phyloP scores from a whole-genome alignment of 202 grass and related monocot species.

The Setaria italica region DNA sequence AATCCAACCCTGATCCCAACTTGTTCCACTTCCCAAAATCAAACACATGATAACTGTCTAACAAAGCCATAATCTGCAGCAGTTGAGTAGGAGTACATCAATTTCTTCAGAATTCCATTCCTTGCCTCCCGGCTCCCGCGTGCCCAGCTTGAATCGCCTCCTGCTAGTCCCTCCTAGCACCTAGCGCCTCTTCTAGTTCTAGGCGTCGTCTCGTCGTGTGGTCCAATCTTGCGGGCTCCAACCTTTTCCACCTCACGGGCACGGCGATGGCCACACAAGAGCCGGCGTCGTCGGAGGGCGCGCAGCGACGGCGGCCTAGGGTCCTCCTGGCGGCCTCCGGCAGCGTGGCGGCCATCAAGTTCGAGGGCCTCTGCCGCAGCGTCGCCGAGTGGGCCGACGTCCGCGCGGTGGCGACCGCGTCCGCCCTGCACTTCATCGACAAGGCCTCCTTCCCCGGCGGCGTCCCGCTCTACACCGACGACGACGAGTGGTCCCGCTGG shows the following conservation, averaged over 20 bases:
- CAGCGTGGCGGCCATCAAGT: slow-evolving; percentile 84
- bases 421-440: slow-evolving; percentile 76
- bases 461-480: slow-evolving; percentile 68
- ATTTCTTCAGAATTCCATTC: background rate
- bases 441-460: slow-evolving; percentile 40
- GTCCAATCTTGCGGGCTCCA: background rate
- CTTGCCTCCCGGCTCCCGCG: slow-evolving; percentile 6
- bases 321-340: slow-evolving; percentile 68
- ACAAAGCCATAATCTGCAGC: background rate
- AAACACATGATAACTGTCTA: too few species aligned
- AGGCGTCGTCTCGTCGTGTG: too few species aligned
- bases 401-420: slow-evolving; percentile 68
- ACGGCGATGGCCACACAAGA: background rate
- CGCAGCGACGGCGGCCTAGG: slow-evolving; percentile 42
- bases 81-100: background rate
- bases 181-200: background rate
- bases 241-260: background rate
- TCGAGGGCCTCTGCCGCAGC: slow-evolving; percentile 61
- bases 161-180: background rate
- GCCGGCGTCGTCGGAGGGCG: background rate
- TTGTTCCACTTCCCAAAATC: too few species aligned
- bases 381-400: slow-evolving; percentile 81
- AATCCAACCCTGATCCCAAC: too few species aligned
- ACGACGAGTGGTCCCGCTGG: slow-evolving; percentile 73
- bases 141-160: background rate